A percentile compares a stretch with the other conserved stretches of the same genome.
phyloP scores from a whole-genome alignment of 106 monocot species.

The Apostasia shenzhenica region DNA sequence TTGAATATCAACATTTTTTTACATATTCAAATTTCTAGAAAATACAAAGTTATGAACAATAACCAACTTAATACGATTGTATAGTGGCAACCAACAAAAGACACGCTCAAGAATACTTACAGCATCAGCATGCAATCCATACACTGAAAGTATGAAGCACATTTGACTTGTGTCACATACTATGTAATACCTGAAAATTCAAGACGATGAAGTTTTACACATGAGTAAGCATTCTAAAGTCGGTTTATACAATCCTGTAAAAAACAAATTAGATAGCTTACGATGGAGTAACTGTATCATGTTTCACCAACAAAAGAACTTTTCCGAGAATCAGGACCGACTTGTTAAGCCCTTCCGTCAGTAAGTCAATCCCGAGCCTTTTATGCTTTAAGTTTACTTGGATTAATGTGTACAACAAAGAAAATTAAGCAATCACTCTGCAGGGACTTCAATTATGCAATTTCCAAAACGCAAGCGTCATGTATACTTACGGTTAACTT shows the following conservation, averaged over 20 bases:
- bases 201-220: not conserved
- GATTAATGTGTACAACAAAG: conserved; percentile 11
- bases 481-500: conserved; percentile 49
- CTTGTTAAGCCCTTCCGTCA: conserved; percentile 74
- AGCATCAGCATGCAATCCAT: conserved; percentile 71
- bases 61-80: not conserved
- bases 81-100: not conserved
- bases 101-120: conserved; percentile 41
- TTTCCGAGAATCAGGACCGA: conserved; percentile 50
- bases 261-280: conserved; percentile 27
- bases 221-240: not conserved
- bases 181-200: conserved; percentile 74
- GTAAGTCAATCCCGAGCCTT: conserved; percentile 37
- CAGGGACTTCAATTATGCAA: not conserved
- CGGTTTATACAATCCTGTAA: not conserved
- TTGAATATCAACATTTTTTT: no score
- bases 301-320: conserved; percentile 67
- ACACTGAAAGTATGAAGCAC: conserved; percentile 71
- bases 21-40: no score
- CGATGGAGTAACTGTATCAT: conserved; percentile 74
- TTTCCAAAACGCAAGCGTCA: not conserved
- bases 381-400: conserved; percentile 54
- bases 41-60: no score
- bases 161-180: conserved; percentile 55
- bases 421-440: not conserved